Evolutionary conservation across 768 basidiomycete genomes (phyloP).

Genomic region (Mycena alexandri): DNA sequence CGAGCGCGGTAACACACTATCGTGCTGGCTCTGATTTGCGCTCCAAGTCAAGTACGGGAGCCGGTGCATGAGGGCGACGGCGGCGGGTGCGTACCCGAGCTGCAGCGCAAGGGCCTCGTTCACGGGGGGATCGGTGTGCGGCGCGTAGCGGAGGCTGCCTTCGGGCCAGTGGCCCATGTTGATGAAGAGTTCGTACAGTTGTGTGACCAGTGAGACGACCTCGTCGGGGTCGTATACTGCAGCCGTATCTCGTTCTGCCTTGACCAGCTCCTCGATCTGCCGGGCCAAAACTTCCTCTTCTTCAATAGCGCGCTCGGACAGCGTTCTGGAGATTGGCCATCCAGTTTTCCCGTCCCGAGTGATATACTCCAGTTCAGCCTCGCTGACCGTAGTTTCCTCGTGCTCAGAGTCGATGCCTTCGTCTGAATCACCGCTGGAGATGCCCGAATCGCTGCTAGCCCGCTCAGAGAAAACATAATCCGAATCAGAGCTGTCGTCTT

Average conservation of each 20-base stretch:
- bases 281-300: conserved; percentile 11
- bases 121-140: conserved; percentile 19
- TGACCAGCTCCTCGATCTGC: conserved; percentile 16
- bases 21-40: not conserved
- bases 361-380: conserved; percentile 6
- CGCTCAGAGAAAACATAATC: conserved; percentile 5
- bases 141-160: conserved; percentile 23
- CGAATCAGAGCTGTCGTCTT: conserved; percentile 1
- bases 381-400: not conserved
- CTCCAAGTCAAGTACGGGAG: conserved; percentile 13
- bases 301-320: not conserved
- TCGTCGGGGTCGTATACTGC: conserved; percentile 25
- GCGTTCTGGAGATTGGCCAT: not conserved
- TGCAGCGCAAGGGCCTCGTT: conserved; percentile 17
- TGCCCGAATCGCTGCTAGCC: conserved; percentile 1
- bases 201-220: conserved; percentile 21
- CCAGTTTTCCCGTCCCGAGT: not conserved
- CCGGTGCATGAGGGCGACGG: conserved; percentile 21
- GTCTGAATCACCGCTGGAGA: not conserved
- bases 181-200: conserved; percentile 25
- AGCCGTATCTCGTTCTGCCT: conserved; percentile 16
- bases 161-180: conserved; percentile 30
- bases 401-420: conserved; percentile 5
- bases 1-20: conserved; percentile 5
- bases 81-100: conserved; percentile 25